These are phyloP conservation scores for Aphanomyces invadans DNA, from an alignment of 352 stramenopile genomes.

Conservation along the genomic window DNA sequence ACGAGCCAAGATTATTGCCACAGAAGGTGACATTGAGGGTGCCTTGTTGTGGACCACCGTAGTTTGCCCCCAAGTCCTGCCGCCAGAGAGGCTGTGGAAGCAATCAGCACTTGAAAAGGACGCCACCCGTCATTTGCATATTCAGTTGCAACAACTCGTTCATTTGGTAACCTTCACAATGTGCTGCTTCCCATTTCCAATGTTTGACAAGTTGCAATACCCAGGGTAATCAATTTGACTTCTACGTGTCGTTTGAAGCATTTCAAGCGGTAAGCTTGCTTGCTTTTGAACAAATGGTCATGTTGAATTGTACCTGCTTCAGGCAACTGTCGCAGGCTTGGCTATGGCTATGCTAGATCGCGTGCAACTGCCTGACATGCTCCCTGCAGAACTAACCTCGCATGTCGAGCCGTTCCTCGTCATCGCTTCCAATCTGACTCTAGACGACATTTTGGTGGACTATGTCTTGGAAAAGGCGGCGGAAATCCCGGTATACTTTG, in stretches of 20 bases:
- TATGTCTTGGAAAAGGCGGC: conserved; percentile 22
- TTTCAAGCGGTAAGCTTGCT: conserved; percentile 7
- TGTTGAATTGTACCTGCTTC: not conserved
- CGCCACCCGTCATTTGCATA: not conserved
- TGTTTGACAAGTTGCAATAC: not conserved
- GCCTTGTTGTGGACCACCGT: conserved; percentile 12
- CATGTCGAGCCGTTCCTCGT: conserved; percentile 18
- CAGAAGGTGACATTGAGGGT: conserved; percentile 14
- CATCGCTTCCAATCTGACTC: not conserved
- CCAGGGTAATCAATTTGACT: conserved; percentile 10
- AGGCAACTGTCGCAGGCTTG: conserved; percentile 13
- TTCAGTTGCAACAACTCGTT: conserved; percentile 17
- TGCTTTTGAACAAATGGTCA: not conserved
- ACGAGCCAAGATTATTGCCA: conserved; percentile 4
- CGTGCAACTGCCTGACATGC: conserved; percentile 5
- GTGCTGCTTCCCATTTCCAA: too few species aligned
- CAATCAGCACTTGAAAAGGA: not conserved
- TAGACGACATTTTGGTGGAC: conserved; percentile 13
- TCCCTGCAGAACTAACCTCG: not conserved
- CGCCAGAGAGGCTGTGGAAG: conserved; percentile 14
- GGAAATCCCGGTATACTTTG: conserved; percentile 1
- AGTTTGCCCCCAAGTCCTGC: not conserved
- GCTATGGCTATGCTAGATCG: conserved; percentile 22
- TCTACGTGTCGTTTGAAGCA: conserved; percentile 18
- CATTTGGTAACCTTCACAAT: conserved; percentile 6